Evolutionary conservation across 441 rosid species (phyloP), one percentile per base, ranked within the genome.

Genomic region (Populus hybrid): DNA sequence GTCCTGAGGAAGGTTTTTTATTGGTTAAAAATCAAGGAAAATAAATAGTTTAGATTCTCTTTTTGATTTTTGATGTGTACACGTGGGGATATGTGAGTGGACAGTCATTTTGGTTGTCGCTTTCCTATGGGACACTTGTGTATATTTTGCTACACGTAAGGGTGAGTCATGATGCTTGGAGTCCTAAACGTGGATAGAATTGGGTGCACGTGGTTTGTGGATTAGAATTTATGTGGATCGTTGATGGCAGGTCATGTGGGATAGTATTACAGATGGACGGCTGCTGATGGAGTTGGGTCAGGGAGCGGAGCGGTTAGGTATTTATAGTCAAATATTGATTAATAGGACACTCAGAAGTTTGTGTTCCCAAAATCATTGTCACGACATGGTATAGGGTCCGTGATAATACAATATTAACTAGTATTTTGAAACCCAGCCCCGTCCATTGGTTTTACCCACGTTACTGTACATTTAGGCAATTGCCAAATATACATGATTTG

Each of bases 1-100:
- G 85, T 83, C 70, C 81, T 63, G 57, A 81, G 46, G 59, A 80
- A 75, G 83, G 34, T 0, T 54, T 50, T 16, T 5, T 16, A 14
- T 14, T 34, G 54, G 72, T 76, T 83, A 42, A 59, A 67, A 18
- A 8, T 42, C 57, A 24, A 8, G 10, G 20, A 36, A 12, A 24
- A 3, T 61, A 11, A 1, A n/a, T 46, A 21, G 12, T n/a, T 76
- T 21, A 20, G 16, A 24, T 66, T 69, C 35, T 14, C n/a, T 16
- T 18, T 57, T 26, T 14, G 5, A 38, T 32, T 28, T 64, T 20
- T 63, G 8, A 4, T 23, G 9, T 1, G 8, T 72, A 59, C 81
- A 77, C 83, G 85, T 80, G 85, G 83, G 28, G 5, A 4, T 3
- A 6, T 12, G 1, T 59, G 10, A 26, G 59, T 83, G 83, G 77